Evolutionary conservation across 768 basidiomycete species (phyloP).

Genomic region (Boletales sp.): DNA sequence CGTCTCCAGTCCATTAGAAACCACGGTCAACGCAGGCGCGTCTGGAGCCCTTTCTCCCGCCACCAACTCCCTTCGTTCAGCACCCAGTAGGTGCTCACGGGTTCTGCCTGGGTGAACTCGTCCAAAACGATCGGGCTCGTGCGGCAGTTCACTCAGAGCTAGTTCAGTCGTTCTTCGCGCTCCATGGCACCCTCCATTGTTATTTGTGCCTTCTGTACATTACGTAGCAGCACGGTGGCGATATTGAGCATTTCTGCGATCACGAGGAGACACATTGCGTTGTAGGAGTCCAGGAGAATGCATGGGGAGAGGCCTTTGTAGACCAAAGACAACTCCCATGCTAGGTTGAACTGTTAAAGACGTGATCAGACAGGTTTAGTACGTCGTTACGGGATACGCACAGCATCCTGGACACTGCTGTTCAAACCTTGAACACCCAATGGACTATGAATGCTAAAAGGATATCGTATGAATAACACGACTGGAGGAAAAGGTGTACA

Average conservation of each 20-base stretch:
- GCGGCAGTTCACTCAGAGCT: conserved; percentile 32
- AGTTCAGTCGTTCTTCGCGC: background rate
- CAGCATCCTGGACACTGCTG: too few relatives aligned
- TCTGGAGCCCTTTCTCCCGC: conserved; percentile 16
- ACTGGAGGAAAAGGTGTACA: background rate
- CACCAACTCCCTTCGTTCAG: conserved; percentile 3
- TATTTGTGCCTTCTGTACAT: background rate
- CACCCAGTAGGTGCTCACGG: conserved; percentile 5
- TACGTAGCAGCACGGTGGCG: conserved; percentile 28
- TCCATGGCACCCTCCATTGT: background rate
- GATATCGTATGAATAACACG: background rate
- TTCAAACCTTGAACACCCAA: conserved; percentile 25
- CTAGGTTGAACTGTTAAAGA: too few relatives aligned
- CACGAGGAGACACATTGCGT: conserved; percentile 41
- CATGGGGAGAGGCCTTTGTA: conserved; percentile 33
- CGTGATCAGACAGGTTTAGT: too few relatives aligned
- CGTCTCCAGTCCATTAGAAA: conserved; percentile 14
- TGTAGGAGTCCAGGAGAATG: conserved; percentile 40
- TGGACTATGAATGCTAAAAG: conserved; percentile 20
- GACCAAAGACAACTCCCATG: conserved; percentile 39
- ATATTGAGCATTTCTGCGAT: conserved; percentile 43
- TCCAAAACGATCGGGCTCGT: conserved; percentile 36
- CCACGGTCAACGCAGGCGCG: conserved; percentile 1
- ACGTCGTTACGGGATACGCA: too few relatives aligned
- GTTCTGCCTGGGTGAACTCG: conserved; percentile 3